These are phyloP conservation scores for Silybum marianum DNA, from an alignment of 129 eudicot genomes.

Conservation along the genomic window DNA sequence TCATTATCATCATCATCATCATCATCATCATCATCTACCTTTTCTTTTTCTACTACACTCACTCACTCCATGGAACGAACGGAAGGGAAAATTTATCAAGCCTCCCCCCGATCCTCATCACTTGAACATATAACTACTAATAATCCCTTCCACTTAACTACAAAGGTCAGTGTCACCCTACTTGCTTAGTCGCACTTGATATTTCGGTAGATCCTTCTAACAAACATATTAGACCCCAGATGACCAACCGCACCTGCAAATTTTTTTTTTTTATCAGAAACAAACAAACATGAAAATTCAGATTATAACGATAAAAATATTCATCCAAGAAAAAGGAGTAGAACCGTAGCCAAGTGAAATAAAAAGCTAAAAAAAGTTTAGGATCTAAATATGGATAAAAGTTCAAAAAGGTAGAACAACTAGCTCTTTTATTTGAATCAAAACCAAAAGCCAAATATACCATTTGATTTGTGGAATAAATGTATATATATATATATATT, in stretches of 20 bases:
- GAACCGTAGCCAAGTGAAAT: too few species aligned
- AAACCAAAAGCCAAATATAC: neutral
- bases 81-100: neutral
- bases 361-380: too few species aligned
- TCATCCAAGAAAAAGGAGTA: too few species aligned
- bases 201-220: conserved; percentile 89
- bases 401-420: too few species aligned
- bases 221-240: conserved; percentile 85
- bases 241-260: conserved; percentile 85
- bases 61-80: neutral
- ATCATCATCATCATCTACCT: neutral
- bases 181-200: conserved; percentile 72
- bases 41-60: neutral
- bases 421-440: neutral
- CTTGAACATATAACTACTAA: neutral
- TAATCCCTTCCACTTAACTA: neutral
- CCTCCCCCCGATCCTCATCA: neutral
- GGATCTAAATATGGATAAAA: neutral
- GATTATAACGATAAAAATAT: too few species aligned
- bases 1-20: too few species aligned
- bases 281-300: neutral
- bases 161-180: conserved; percentile 12
- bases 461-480: neutral
- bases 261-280: neutral
- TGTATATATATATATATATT: too few species aligned